Evolutionary conservation across 257 asterid species (phyloP), one percentile per base, ranked within the genome.

Genomic region (Ocimum tenuiflorum): DNA sequence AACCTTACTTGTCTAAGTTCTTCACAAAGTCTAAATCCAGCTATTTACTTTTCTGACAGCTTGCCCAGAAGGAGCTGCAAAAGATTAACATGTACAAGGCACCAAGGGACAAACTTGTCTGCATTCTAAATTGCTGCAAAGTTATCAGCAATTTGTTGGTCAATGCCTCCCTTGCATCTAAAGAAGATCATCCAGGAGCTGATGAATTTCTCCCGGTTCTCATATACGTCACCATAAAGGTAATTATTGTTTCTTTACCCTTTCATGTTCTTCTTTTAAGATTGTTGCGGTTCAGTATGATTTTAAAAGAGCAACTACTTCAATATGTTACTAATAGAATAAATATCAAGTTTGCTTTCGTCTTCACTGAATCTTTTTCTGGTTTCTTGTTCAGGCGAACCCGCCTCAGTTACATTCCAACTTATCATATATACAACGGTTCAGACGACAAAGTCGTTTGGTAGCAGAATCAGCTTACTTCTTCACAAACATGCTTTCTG

Each of bases 131-230:
- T 54, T 90, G 99, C 79, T 94, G 99, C 86, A 85, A 85, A 83
- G 99, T 90, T 66, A 94, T 94, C 76, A 94, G 75, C 73, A 90
- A 90, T 75, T 79, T 94, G 29, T 68, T 94, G 86, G 74, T 88
- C 67, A 91, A 91, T 73, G 95, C 96, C 65, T 88, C 96, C 65
- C 69, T 54, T 80, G 80, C 90, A 24, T 81, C 91, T 51, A 84
- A 86, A 46, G 94, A 78, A 60, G 90, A 86, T 63, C 97, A 87
- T 81, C 97, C 99, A 18, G 99, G 97, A 60, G 99, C 99, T 8
- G 97, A 90, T 78, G 97, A 94, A 49, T 94, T 94, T 72, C 95
- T 91, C 72, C 98, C 98, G 0, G 95, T 91, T 75, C 98, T 88
- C 58, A 89, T 92, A 36, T 92, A 87, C 68, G 91, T 89, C 61